Evolutionary conservation across 257 asterid genomes (phyloP).

Genomic region (Verbena officinalis): DNA sequence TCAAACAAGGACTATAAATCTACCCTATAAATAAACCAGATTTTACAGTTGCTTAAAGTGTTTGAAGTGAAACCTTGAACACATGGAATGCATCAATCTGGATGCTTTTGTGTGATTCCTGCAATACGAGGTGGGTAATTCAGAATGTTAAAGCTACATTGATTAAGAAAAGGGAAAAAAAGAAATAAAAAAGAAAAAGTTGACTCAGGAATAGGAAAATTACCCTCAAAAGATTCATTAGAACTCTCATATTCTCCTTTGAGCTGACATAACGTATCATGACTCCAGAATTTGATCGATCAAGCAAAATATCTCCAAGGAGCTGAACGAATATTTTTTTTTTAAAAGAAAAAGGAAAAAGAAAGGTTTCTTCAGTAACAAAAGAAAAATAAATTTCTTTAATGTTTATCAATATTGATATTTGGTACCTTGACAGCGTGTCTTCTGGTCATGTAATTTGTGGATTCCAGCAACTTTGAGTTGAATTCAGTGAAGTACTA

Average conservation of each 20-base stretch:
- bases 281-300: conserved; percentile 72
- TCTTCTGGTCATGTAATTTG: conserved; percentile 88
- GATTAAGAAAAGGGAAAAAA: too few species aligned
- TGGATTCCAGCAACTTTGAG: conserved; percentile 77
- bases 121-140: too few species aligned
- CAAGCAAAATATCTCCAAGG: conserved; percentile 88
- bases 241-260: conserved; percentile 63
- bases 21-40: too few species aligned
- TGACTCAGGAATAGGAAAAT: neutral
- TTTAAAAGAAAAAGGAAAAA: neutral
- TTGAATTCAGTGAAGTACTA: conserved; percentile 89
- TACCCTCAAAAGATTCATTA: conserved; percentile 96
- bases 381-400: neutral
- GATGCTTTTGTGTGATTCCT: conserved; percentile 88
- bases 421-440: conserved; percentile 75
- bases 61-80: conserved; percentile 63
- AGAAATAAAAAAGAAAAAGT: too few species aligned
- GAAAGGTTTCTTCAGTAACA: too few species aligned
- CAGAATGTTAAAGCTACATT: too few species aligned
- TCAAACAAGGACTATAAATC: too few species aligned
- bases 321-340: conserved; percentile 75
- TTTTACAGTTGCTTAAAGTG: too few species aligned
- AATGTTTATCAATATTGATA: neutral
- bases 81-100: conserved; percentile 88
- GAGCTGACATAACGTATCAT: conserved; percentile 89